A percentile compares a stretch with the other conserved stretches of the same genome.
These are phyloP conservation scores for Oryza officinalis DNA, from an alignment of 176 grass and related monocot species.

Conservation along the genomic window DNA sequence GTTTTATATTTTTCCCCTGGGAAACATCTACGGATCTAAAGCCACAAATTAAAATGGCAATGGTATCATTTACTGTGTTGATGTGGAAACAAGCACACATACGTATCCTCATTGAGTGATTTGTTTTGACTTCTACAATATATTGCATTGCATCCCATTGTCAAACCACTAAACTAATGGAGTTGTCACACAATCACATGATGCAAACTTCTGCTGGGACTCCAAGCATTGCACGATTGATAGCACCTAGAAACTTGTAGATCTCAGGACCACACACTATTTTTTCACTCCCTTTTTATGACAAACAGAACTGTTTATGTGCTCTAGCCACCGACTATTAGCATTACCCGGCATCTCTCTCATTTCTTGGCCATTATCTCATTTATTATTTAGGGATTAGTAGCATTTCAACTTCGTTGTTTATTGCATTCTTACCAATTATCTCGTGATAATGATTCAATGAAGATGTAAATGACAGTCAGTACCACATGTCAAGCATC, in stretches of 20 bases:
- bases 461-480: slow-evolving; percentile 36
- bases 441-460: slow-evolving; percentile 19
- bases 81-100: background rate
- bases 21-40: background rate
- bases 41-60: background rate
- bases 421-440: slow-evolving; percentile 3
- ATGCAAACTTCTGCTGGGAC: slow-evolving; percentile 7
- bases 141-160: slow-evolving; percentile 13
- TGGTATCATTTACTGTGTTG: background rate
- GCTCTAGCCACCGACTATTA: slow-evolving; percentile 25
- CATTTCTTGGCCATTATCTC: slow-evolving; percentile 29
- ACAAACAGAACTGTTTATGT: background rate
- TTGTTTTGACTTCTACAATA: slow-evolving; percentile 33
- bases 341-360: slow-evolving; percentile 17
- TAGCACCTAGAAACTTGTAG: slow-evolving; percentile 25
- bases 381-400: slow-evolving; percentile 38
- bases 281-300: background rate
- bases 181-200: slow-evolving; percentile 25
- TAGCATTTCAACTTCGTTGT: slow-evolving; percentile 26
- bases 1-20: background rate
- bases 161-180: slow-evolving; percentile 40
- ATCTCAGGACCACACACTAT: slow-evolving; percentile 40
- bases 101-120: slow-evolving; percentile 10
- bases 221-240: slow-evolving; percentile 22
- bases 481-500: slow-evolving; percentile 51